These are phyloP conservation scores for Dendrobium huoshanense DNA, from an alignment of 106 monocot species.

Conservation along the genomic window DNA sequence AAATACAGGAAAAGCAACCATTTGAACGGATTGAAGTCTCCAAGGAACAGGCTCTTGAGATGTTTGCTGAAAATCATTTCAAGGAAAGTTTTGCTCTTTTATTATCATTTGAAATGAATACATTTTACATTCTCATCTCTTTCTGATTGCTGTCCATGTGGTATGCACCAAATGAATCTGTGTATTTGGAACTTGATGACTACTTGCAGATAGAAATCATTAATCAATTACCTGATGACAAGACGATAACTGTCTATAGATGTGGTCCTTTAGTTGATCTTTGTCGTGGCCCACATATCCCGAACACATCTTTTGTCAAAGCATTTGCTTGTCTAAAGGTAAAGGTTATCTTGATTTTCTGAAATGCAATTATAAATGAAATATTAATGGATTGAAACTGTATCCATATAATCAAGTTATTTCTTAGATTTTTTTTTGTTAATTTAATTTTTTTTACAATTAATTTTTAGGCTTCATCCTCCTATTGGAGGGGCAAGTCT, in stretches of 20 bases:
- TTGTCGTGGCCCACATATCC: conserved; percentile 98
- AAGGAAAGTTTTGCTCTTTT: conserved; percentile 41
- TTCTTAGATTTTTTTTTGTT: background rate
- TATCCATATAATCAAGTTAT: background rate
- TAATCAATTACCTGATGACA: conserved; percentile 89
- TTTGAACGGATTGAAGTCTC: conserved; percentile 97
- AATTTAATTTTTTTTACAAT: too few species aligned
- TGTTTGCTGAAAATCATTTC: conserved; percentile 91
- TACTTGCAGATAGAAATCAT: conserved; percentile 87
- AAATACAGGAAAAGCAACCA: conserved; percentile 86
- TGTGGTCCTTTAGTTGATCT: conserved; percentile 98
- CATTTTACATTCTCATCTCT: background rate
- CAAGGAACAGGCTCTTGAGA: conserved; percentile 84
- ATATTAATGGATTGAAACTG: background rate
- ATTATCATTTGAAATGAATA: background rate
- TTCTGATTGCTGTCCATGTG: background rate
- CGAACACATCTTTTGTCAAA: conserved; percentile 97
- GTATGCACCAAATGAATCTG: background rate
- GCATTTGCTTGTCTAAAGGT: conserved; percentile 98
- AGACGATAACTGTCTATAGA: conserved; percentile 97
- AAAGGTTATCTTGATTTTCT: conserved; percentile 3
- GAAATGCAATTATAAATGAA: background rate
- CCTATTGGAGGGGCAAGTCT: conserved; percentile 95
- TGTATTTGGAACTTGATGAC: background rate
- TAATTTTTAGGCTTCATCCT: conserved; percentile 80